Conservation (phyloP, 352 stramenopile genomes). For the Phytopythium helicoides region DNA sequence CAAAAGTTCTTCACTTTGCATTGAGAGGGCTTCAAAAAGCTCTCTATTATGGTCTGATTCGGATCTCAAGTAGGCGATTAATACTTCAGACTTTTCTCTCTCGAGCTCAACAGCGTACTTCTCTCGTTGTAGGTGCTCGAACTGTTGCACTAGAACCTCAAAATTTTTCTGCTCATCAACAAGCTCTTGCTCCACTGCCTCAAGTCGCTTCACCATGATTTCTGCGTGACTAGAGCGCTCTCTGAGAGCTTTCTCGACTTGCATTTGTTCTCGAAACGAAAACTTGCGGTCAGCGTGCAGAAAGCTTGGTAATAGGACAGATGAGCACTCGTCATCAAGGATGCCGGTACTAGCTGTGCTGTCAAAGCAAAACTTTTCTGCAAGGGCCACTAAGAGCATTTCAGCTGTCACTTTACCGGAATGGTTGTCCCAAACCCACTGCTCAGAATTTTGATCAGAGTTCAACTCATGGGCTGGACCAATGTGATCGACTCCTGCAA, state of each 20-base stretch:
- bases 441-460: background rate
- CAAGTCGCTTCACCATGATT: slow-evolving; percentile 50
- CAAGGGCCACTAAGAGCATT: slow-evolving; percentile 22
- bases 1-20: slow-evolving; percentile 1
- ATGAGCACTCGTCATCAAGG: slow-evolving; percentile 4
- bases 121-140: slow-evolving; percentile 44
- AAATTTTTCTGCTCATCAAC: slow-evolving; percentile 74
- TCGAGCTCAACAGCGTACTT: background rate
- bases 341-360: slow-evolving; percentile 3
- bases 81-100: background rate
- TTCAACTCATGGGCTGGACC: background rate
- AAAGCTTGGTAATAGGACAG: slow-evolving; percentile 37
- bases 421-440: background rate
- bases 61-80: background rate
- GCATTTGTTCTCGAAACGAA: slow-evolving; percentile 13
- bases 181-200: slow-evolving; percentile 58
- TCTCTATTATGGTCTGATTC: background rate
- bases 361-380: slow-evolving; percentile 10
- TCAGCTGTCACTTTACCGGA: slow-evolving; percentile 5
- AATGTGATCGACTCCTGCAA: slow-evolving; percentile 1
- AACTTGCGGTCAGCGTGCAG: slow-evolving; percentile 55
- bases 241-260: slow-evolving; percentile 20
- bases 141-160: slow-evolving; percentile 52
- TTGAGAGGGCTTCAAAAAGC: background rate
- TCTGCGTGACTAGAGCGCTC: slow-evolving; percentile 25